A percentile compares a stretch with the other conserved stretches of the same genome.
phyloP scores from a whole-genome alignment of 768 basidiomycete species.

The Agrocybe chaxingu region DNA sequence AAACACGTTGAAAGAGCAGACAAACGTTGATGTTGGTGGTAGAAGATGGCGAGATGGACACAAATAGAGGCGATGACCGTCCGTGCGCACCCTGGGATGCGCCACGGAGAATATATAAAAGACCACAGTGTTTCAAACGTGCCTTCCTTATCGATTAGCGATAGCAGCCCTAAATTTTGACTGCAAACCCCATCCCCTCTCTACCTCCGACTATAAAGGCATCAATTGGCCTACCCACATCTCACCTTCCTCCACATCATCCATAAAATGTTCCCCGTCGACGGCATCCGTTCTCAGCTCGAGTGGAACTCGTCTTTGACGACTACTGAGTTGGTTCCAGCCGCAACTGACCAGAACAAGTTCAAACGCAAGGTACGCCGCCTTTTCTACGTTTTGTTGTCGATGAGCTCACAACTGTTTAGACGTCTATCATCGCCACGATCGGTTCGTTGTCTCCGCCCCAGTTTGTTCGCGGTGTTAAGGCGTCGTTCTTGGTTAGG shows the following conservation, averaged over 20 bases:
- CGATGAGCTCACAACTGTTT: slow-evolving; percentile 9
- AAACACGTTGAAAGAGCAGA: background rate
- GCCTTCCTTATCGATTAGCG: slow-evolving; percentile 26
- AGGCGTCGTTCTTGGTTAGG: slow-evolving; percentile 40
- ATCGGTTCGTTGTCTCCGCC: slow-evolving; percentile 59
- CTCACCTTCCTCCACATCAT: slow-evolving; percentile 20
- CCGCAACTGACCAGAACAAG: slow-evolving; percentile 77
- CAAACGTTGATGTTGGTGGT: background rate
- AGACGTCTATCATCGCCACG: slow-evolving; percentile 98
- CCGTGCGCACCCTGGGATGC: slow-evolving; percentile 9
- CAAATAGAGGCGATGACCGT: slow-evolving; percentile 1
- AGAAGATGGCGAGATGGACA: slow-evolving; percentile 1
- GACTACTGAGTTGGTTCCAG: slow-evolving; percentile 60
- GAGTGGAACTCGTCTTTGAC: slow-evolving; percentile 88
- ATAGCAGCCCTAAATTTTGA: slow-evolving; percentile 9
- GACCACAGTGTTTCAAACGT: slow-evolving; percentile 17
- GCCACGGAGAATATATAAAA: slow-evolving; percentile 14
- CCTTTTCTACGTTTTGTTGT: slow-evolving; percentile 1
- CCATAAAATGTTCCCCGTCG: slow-evolving; percentile 50
- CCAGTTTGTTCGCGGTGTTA: slow-evolving; percentile 3
- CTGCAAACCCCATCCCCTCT: slow-evolving; percentile 15
- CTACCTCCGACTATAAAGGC: slow-evolving; percentile 14
- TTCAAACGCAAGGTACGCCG: slow-evolving; percentile 79
- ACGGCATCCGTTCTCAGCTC: slow-evolving; percentile 76
- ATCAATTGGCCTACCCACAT: background rate